Base-by-base conservation (phyloP, 345 rosid genomes). In the Dimocarpus longan region DNA sequence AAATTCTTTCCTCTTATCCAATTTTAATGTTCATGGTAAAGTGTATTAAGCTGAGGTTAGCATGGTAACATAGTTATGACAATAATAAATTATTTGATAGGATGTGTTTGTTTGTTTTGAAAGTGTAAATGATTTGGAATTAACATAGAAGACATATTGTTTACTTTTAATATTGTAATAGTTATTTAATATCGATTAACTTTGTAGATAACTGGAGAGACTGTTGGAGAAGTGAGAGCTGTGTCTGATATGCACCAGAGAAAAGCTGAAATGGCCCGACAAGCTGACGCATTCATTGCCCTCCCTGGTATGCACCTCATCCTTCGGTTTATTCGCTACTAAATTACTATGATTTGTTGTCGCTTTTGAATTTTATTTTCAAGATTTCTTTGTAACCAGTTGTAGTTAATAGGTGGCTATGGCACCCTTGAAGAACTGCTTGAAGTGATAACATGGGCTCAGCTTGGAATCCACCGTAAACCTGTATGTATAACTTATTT, bases 381-480 rank as follows among this genome's bases (percentile, higher is more conserved):
- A 50, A 18, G 46, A 48, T 52, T 1, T 48, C 39, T 75, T 9
- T 12, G 0, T 39, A 68, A 8, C 42, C 12, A 52, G 1, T 68
- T 66, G 39, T 22, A 12, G 6, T 50, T 66, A 42, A 60, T 78
- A 95, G 99, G 99, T 80, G 99, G 99, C 42, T 95, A 95, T 81
- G 99, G 99, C 46, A 95, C 99, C 40, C 93, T 95, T 0, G 99
- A 95, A 80, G 99, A 95, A 76, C 81, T 95, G 79, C 93, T 95
- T 40, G 98, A 95, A 88, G 98, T 93, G 73, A 95, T 95, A 81
- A 93, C 98, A 43, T 92, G 98, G 99, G 97, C 98, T 73, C 99
- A 95, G 86, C 98, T 95, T 18, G 94, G 98, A 40, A 95, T 95
- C 84, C 99, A 95, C 85, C 87, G 84, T 63, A 95, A 95, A 85